Evolutionary conservation across 192 early-diverging fungal species (phyloP).

Genomic region (Entomortierella lignicola): DNA sequence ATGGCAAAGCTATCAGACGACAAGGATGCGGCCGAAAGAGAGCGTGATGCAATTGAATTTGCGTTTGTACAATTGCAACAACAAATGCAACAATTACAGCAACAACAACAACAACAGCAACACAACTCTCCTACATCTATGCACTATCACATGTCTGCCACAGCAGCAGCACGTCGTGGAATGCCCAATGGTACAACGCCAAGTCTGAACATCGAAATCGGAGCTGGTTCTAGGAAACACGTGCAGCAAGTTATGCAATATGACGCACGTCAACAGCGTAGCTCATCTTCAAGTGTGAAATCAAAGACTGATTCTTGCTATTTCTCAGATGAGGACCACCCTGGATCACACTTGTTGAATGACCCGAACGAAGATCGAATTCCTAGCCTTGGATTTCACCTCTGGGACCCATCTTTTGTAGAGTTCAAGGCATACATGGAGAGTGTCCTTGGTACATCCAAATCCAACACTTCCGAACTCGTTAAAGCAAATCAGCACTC

Average conservation of each 20-base stretch:
- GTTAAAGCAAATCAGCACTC: conserved; percentile 2
- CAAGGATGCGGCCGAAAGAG: conserved; percentile 35
- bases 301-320: conserved; percentile 54
- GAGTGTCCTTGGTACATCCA: conserved; percentile 10
- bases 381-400: conserved; percentile 47
- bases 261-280: conserved; percentile 39
- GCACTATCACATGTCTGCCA: conserved; percentile 45
- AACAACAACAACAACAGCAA: conserved; percentile 23
- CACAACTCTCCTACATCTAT: conserved; percentile 19
- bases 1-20: conserved; percentile 53
- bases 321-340: conserved; percentile 50
- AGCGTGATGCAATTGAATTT: conserved; percentile 41
- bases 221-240: conserved; percentile 29
- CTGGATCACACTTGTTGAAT: conserved; percentile 41
- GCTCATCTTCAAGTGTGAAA: conserved; percentile 42
- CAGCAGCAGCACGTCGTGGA: conserved; percentile 40
- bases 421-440: conserved; percentile 53
- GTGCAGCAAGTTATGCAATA: conserved; percentile 45
- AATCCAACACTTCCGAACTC: background rate
- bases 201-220: conserved; percentile 18
- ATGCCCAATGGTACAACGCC: conserved; percentile 9
- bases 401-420: conserved; percentile 49
- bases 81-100: conserved; percentile 26
- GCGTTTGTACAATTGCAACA: conserved; percentile 40
- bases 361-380: conserved; percentile 46